Percentiles rank a stretch among this genome's conserved stretches.
Evolutionary conservation across 495 filamentous ascomycete genomes (phyloP).

Genomic region (Tuber melanosporum): DNA sequence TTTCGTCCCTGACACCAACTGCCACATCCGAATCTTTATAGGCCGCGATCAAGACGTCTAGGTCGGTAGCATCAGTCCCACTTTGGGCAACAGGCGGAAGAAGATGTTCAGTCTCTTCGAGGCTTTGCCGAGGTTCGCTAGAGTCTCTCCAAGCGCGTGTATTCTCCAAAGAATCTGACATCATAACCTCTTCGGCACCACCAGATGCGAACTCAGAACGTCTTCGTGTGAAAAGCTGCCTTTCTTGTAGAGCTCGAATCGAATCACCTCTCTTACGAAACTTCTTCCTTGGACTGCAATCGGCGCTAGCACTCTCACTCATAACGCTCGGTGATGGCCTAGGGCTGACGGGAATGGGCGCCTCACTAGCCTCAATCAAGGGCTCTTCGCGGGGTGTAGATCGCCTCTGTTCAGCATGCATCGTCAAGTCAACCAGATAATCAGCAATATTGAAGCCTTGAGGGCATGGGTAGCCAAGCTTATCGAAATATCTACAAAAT

Average conservation of each 20-base stretch:
- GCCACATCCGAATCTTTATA: conserved; percentile 77
- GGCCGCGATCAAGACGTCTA: conserved; percentile 70
- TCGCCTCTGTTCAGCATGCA: conserved; percentile 62
- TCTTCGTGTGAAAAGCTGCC: conserved; percentile 81
- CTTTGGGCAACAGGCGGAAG: conserved; percentile 62
- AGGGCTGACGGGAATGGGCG: conserved; percentile 11
- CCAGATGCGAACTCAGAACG: conserved; percentile 47
- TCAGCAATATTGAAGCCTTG: conserved; percentile 98
- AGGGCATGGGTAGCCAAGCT: conserved; percentile 82
- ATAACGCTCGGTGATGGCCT: conserved; percentile 13
- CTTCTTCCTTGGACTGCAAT: conserved; percentile 16
- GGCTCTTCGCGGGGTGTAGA: conserved; percentile 26
- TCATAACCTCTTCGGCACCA: conserved; percentile 65
- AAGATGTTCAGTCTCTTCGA: conserved; percentile 64
- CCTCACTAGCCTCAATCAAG: conserved; percentile 13
- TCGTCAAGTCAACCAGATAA: conserved; percentile 92
- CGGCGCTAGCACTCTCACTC: conserved; percentile 10
- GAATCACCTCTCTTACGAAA: conserved; percentile 38
- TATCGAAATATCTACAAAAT: conserved; percentile 65
- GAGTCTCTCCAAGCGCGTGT: conserved; percentile 48
- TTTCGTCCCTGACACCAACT: conserved; percentile 70
- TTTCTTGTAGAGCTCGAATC: conserved; percentile 60
- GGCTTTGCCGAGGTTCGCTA: conserved; percentile 55
- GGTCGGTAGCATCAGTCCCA: conserved; percentile 57
- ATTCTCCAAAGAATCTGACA: conserved; percentile 52